Conservation (phyloP, 441 rosid species). For the Flueggea neowawraea region DNA sequence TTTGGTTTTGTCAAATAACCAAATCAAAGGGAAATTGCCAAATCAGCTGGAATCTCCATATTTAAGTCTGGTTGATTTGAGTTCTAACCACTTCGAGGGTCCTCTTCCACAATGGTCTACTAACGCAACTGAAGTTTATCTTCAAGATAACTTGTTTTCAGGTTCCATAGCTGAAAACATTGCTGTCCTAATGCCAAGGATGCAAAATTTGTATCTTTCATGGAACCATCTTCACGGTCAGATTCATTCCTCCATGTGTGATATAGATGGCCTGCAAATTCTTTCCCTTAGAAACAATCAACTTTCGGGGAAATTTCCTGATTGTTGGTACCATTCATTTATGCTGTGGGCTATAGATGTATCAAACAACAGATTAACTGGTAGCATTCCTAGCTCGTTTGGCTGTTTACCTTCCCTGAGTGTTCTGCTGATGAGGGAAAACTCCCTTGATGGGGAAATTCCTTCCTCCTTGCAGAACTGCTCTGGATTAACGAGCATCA, state of each 20-base stretch:
- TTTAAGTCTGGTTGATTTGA: slow-evolving; percentile 27
- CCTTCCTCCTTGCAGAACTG: slow-evolving; percentile 57
- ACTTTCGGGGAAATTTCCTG: slow-evolving; percentile 45
- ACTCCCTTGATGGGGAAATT: slow-evolving; percentile 44
- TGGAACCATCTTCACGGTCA: slow-evolving; percentile 39
- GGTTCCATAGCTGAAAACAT: slow-evolving; percentile 48
- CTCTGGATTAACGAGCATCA: slow-evolving; percentile 42
- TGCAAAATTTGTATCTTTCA: slow-evolving; percentile 34
- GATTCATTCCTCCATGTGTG: slow-evolving; percentile 47
- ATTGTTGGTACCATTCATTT: slow-evolving; percentile 35
- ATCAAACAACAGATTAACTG: slow-evolving; percentile 47
- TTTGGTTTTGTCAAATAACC: slow-evolving; percentile 36
- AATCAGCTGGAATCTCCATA: slow-evolving; percentile 20
- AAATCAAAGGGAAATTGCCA: slow-evolving; percentile 37
- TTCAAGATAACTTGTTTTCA: slow-evolving; percentile 49
- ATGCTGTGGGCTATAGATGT: slow-evolving; percentile 44
- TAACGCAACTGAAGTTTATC: slow-evolving; percentile 40
- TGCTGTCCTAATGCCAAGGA: slow-evolving; percentile 43
- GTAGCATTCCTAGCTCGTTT: slow-evolving; percentile 43
- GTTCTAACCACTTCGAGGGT: slow-evolving; percentile 36
- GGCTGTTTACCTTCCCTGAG: slow-evolving; percentile 44
- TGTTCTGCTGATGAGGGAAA: slow-evolving; percentile 44
- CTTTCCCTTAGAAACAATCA: slow-evolving; percentile 45
- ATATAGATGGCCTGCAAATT: slow-evolving; percentile 26
- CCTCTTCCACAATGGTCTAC: slow-evolving; percentile 42